Conservation (phyloP, 345 rosid genomes). For the Eucalyptus shirleyi region DNA sequence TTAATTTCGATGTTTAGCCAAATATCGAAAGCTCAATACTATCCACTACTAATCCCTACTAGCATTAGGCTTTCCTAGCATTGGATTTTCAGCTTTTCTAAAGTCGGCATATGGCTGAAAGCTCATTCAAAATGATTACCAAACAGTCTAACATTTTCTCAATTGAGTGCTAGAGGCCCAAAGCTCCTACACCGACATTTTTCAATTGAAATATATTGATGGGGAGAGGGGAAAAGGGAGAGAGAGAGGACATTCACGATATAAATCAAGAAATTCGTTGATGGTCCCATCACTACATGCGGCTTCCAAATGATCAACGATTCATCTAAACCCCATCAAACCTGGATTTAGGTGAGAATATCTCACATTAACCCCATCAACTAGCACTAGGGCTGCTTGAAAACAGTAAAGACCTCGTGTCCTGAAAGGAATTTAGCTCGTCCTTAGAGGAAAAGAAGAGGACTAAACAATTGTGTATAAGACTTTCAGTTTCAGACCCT, state of each 20-base stretch:
- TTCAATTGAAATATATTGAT: neutral
- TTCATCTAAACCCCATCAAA: neutral
- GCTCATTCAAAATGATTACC: too few relatives aligned
- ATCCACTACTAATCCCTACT: too few relatives aligned
- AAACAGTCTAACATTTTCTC: too few relatives aligned
- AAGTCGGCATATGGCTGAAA: too few relatives aligned
- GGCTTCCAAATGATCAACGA: neutral
- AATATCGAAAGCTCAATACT: too few relatives aligned
- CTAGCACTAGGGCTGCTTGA: neutral
- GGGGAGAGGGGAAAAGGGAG: neutral
- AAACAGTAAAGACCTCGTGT: neutral
- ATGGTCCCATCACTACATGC: neutral
- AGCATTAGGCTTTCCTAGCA: too few relatives aligned
- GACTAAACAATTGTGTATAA: neutral
- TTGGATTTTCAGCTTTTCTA: too few relatives aligned
- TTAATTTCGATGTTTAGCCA: accelerated
- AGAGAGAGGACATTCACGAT: neutral
- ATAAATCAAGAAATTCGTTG: neutral
- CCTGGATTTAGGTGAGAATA: neutral
- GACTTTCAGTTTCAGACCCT: neutral
- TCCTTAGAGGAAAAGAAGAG: neutral
- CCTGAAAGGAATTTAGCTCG: neutral
- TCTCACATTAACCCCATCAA: neutral
- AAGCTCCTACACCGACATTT: neutral
- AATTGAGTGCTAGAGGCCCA: too few relatives aligned